A percentile compares a stretch with the other conserved stretches of the same genome.
phyloP scores from a whole-genome alignment of 1,284 basidiomycete genomes.

The Cutaneotrichosporon cyanovorans region DNA sequence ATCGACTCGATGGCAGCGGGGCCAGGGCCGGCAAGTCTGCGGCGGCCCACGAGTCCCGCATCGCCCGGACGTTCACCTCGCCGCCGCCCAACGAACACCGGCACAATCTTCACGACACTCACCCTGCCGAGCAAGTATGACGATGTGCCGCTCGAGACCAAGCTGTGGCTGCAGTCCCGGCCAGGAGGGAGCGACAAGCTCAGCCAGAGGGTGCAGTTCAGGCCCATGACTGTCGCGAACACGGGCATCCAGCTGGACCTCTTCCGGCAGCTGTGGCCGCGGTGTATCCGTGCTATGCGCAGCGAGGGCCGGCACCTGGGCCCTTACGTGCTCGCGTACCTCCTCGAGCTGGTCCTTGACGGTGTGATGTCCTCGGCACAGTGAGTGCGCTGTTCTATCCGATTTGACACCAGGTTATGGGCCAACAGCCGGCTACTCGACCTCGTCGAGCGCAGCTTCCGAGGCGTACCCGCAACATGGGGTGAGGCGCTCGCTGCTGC shows the following conservation, averaged over 20 bases:
- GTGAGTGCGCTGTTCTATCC: background rate
- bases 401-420: slow-evolving; percentile 1
- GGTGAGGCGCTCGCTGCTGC: background rate
- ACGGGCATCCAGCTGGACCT: slow-evolving; percentile 3
- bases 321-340: background rate
- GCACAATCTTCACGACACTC: background rate
- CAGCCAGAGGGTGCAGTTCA: background rate
- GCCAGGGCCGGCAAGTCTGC: no score
- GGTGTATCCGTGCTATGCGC: background rate
- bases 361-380: background rate
- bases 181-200: background rate
- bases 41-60: no score
- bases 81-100: no score
- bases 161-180: slow-evolving; percentile 47
- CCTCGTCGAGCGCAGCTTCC: slow-evolving; percentile 5
- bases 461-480: slow-evolving; percentile 1
- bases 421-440: slow-evolving; percentile 3
- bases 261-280: background rate
- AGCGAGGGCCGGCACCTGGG: background rate
- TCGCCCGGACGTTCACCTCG: no score
- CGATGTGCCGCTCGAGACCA: slow-evolving; percentile 73
- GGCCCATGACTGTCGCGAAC: background rate
- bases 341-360: background rate
- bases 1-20: no score
- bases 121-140: slow-evolving; percentile 46